phyloP scores from a whole-genome alignment of 106 monocot species.

The Cymbidium sinense region DNA sequence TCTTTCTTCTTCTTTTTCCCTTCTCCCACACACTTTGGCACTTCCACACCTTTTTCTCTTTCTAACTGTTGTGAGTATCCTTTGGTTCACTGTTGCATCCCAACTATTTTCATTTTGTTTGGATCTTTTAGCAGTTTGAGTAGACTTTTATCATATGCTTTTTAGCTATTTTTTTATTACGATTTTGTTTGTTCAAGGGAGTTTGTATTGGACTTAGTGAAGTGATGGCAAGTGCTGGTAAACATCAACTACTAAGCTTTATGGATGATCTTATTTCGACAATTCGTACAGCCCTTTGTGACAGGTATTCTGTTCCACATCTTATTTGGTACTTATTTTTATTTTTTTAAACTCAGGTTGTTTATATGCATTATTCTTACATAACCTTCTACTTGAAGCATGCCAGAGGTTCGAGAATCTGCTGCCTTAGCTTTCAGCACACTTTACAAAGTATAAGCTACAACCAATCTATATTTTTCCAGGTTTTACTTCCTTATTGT shows the following conservation, averaged over 20 bases:
- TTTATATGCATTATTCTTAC: neutral
- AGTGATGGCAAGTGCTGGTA: constrained; percentile 96
- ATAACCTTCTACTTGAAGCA: constrained; percentile 28
- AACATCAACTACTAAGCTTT: constrained; percentile 80
- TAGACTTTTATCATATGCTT: neutral
- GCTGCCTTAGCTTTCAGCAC: constrained; percentile 98
- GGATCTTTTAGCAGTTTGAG: neutral
- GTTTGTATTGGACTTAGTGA: constrained; percentile 98
- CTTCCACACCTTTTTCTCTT: too few species aligned
- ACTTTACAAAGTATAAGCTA: constrained; percentile 83
- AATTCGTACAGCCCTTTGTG: constrained; percentile 97
- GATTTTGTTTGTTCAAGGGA: constrained; percentile 31
- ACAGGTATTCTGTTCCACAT: constrained; percentile 47
- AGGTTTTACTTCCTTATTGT: neutral
- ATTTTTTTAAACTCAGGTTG: neutral
- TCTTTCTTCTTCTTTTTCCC: too few species aligned
- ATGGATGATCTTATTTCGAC: constrained; percentile 96
- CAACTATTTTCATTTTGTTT: neutral
- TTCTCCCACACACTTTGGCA: too few species aligned
- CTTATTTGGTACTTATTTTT: constrained; percentile 5
- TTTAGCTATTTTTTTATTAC: neutral
- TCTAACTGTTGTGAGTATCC: neutral
- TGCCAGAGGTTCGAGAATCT: constrained; percentile 88
- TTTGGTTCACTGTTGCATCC: neutral
- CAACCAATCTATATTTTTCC: neutral